Conservation (phyloP, 768 basidiomycete genomes). For the Gloeostereum incarnatum region DNA sequence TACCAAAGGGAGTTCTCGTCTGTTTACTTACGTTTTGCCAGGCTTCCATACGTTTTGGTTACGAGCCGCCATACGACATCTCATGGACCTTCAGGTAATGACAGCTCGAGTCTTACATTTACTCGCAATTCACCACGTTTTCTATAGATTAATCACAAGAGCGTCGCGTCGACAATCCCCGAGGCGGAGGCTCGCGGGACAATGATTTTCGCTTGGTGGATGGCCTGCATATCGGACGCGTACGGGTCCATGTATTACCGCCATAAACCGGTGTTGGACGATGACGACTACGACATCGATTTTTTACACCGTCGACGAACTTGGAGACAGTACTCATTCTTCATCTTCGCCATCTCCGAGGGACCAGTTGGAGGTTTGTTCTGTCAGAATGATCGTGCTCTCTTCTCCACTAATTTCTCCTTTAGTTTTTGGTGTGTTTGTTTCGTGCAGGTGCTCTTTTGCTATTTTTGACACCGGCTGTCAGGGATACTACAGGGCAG, state of each 20-base stretch:
- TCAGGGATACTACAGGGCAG: slow-evolving; percentile 78
- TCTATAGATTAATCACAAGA: slow-evolving; percentile 74
- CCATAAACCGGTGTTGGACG: slow-evolving; percentile 77
- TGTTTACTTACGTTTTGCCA: slow-evolving; percentile 21
- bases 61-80: slow-evolving; percentile 64
- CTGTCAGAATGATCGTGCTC: neutral
- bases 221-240: slow-evolving; percentile 80
- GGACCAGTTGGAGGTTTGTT: slow-evolving; percentile 69
- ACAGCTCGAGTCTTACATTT: neutral
- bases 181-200: slow-evolving; percentile 72
- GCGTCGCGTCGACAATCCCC: slow-evolving; percentile 62
- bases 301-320: slow-evolving; percentile 72
- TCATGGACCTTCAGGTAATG: slow-evolving; percentile 65
- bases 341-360: slow-evolving; percentile 52
- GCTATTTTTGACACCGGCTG: slow-evolving; percentile 2
- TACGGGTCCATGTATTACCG: slow-evolving; percentile 80
- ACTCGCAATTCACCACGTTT: neutral
- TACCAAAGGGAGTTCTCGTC: slow-evolving; percentile 8
- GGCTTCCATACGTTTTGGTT: slow-evolving; percentile 87
- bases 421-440: slow-evolving; percentile 57
- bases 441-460: neutral
- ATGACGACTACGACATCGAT: slow-evolving; percentile 85
- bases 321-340: slow-evolving; percentile 24
- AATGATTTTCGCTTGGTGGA: slow-evolving; percentile 93
- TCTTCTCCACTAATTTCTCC: slow-evolving; percentile 3